phyloP scores from a whole-genome alignment of 1,139 yeast genomes.

The Pichia sorboxylosa region DNA sequence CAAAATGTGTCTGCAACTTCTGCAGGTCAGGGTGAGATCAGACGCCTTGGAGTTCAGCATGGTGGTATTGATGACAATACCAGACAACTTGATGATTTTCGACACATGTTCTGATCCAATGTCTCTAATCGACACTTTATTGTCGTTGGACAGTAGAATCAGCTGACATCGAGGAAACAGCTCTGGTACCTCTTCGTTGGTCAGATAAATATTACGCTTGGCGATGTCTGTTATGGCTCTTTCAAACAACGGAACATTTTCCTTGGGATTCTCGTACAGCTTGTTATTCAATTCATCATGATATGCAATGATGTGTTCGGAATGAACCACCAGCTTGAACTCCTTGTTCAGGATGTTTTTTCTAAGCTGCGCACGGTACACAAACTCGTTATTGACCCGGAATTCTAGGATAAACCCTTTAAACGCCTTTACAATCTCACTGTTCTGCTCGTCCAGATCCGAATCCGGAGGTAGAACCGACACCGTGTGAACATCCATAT shows the following conservation, averaged over 20 bases:
- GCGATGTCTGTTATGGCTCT: conserved; percentile 86
- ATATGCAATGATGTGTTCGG: conserved; percentile 78
- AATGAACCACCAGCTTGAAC: conserved; percentile 62
- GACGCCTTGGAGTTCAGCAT: conserved; percentile 86
- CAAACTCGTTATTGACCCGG: conserved; percentile 68
- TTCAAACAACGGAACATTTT: conserved; percentile 82
- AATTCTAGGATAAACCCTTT: conserved; percentile 76
- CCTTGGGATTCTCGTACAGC: conserved; percentile 78
- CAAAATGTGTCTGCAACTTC: conserved; percentile 75
- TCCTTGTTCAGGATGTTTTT: conserved; percentile 74
- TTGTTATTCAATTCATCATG: conserved; percentile 83
- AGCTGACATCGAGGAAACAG: conserved; percentile 77
- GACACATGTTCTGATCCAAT: conserved; percentile 83
- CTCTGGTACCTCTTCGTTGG: conserved; percentile 42
- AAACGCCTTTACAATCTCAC: conserved; percentile 73
- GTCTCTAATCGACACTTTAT: conserved; percentile 64
- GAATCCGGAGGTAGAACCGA: conserved; percentile 74
- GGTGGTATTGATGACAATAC: conserved; percentile 86
- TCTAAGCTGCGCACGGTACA: conserved; percentile 85
- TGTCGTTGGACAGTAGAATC: conserved; percentile 63
- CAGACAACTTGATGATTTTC: conserved; percentile 81
- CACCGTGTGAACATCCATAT: conserved; percentile 72
- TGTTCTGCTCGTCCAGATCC: conserved; percentile 50
- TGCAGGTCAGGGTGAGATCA: conserved; percentile 71
- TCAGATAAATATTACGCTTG: conserved; percentile 56